Conservation (phyloP, 495 filamentous ascomycete species). For the Xylaria acuta region DNA sequence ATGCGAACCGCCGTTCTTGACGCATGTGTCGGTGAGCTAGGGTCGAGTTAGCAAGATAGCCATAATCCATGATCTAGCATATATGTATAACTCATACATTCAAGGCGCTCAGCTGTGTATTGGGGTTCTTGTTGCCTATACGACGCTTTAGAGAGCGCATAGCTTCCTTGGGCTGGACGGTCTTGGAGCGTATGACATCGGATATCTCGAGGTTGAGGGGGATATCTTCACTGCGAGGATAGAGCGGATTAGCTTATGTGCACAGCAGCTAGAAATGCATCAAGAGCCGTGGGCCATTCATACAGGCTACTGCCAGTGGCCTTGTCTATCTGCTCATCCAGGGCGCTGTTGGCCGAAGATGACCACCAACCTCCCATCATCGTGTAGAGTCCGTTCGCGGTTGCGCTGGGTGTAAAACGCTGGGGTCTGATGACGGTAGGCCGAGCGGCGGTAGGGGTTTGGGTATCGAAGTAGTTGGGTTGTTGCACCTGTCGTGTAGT, state of each 20-base stretch:
- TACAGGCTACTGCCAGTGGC: constrained; percentile 94
- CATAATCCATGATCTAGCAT: background rate
- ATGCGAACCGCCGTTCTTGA: constrained; percentile 97
- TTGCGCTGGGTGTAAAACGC: constrained; percentile 18
- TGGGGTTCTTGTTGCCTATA: constrained; percentile 95
- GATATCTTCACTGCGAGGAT: constrained; percentile 85
- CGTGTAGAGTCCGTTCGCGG: constrained; percentile 32
- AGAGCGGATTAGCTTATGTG: constrained; percentile 26
- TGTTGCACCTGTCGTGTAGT: background rate
- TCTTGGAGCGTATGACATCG: constrained; percentile 94
- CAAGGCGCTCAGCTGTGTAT: constrained; percentile 89
- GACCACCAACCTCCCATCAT: constrained; percentile 92
- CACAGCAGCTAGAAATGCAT: background rate
- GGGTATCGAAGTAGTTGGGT: background rate
- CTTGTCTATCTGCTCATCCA: constrained; percentile 96
- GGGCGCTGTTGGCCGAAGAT: constrained; percentile 73
- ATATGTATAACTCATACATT: constrained; percentile 63
- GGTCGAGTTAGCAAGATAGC: constrained; percentile 44
- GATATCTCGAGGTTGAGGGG: constrained; percentile 96
- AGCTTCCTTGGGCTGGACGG: constrained; percentile 93
- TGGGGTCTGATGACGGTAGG: constrained; percentile 7
- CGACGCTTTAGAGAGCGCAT: constrained; percentile 94
- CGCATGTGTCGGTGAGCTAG: constrained; percentile 91
- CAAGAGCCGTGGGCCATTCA: constrained; percentile 26
- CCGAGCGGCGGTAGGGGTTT: background rate